Evolutionary conservation across 2,329 filamentous ascomycete species (phyloP).

Genomic region (Penicillium sp.): DNA sequence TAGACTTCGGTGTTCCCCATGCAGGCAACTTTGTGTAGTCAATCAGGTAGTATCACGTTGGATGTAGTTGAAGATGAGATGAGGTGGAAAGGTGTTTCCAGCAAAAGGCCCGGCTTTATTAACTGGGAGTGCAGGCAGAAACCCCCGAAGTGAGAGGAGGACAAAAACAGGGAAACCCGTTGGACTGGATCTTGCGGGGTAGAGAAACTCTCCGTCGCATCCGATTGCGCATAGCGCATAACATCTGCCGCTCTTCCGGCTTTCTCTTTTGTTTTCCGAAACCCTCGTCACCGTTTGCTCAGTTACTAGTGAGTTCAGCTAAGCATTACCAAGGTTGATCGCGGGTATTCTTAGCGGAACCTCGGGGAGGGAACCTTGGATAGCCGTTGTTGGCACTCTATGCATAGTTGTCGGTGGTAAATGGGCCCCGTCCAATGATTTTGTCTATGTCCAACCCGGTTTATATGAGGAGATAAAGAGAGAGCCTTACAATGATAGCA

Average conservation of each 20-base stretch:
- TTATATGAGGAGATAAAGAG: too few relatives aligned
- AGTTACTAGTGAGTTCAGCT: too few relatives aligned
- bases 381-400: too few relatives aligned
- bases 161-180: background rate
- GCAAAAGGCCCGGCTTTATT: background rate
- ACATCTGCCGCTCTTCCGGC: background rate
- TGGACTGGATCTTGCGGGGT: background rate
- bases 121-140: background rate
- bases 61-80: background rate
- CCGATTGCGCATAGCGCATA: background rate
- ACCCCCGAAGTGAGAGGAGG: background rate
- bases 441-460: too few relatives aligned
- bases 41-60: background rate
- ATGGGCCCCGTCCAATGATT: too few relatives aligned
- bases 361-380: too few relatives aligned
- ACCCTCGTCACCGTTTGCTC: too few relatives aligned
- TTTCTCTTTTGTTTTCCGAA: background rate
- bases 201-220: background rate
- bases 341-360: too few relatives aligned
- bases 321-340: too few relatives aligned
- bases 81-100: background rate
- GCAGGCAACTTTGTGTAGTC: background rate
- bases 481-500: too few relatives aligned
- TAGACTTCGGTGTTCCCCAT: background rate
- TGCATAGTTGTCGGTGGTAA: too few relatives aligned